Evolutionary conservation across 108 stramenopile genomes (phyloP).

Genomic region (Fistulifera solaris): DNA sequence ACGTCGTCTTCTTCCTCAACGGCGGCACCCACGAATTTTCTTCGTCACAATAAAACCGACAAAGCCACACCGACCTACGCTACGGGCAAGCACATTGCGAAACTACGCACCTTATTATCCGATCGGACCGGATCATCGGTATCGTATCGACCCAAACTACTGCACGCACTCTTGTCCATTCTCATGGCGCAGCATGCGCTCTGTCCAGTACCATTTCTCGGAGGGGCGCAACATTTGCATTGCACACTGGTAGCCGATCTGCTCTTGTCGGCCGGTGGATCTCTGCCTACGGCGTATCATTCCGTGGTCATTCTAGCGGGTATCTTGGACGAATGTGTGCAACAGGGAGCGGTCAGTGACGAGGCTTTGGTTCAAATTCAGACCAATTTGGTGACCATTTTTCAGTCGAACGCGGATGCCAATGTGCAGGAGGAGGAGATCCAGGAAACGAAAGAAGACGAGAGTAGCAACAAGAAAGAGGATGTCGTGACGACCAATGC

Average conservation of each 20-base stretch:
- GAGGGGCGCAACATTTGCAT: constrained; percentile 48
- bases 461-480: constrained; percentile 18
- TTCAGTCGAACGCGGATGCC: constrained; percentile 28
- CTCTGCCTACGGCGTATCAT: constrained; percentile 65
- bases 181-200: constrained; percentile 66
- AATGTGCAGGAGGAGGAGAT: constrained; percentile 15
- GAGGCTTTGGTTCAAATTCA: constrained; percentile 56
- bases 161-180: constrained; percentile 62
- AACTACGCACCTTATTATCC: constrained; percentile 27
- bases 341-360: constrained; percentile 51
- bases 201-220: constrained; percentile 21
- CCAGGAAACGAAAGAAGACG: constrained; percentile 14
- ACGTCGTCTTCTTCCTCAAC: constrained; percentile 17
- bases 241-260: constrained; percentile 75
- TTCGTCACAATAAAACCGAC: constrained; percentile 3
- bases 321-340: constrained; percentile 58
- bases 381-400: constrained; percentile 46
- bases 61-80: not conserved
- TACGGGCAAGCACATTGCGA: constrained; percentile 32
- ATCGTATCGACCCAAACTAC: constrained; percentile 66
- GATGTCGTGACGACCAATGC: constrained; percentile 18
- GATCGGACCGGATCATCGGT: constrained; percentile 29
- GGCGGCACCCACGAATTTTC: constrained; percentile 22
- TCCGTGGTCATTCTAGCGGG: constrained; percentile 55
- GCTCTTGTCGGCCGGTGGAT: constrained; percentile 53